Conservation (phyloP, 805 yeast species). For the Spathaspora gorwiae region DNA sequence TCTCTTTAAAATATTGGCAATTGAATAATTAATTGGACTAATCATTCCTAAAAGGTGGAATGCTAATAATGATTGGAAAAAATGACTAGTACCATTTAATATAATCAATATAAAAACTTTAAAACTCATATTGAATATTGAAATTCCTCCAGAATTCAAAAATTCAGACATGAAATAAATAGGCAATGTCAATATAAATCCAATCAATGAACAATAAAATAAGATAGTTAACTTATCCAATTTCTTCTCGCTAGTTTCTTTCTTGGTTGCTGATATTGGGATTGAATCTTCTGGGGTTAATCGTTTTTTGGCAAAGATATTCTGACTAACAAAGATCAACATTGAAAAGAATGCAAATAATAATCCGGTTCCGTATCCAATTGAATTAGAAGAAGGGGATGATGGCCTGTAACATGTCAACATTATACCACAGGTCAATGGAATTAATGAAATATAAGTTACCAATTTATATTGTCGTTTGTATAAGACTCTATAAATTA, state of each 20-base stretch:
- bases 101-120: conserved; percentile 37
- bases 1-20: conserved; percentile 72
- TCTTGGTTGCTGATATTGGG: background rate
- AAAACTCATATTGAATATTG: conserved; percentile 27
- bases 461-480: conserved; percentile 50
- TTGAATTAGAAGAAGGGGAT: conserved; percentile 4
- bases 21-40: conserved; percentile 73
- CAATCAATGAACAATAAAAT: conserved; percentile 66
- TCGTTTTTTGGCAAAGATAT: conserved; percentile 73
- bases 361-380: conserved; percentile 34
- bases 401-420: conserved; percentile 53
- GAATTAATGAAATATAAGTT: conserved; percentile 76
- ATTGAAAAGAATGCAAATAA: conserved; percentile 50
- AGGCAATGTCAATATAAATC: conserved; percentile 64
- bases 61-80: conserved; percentile 67
- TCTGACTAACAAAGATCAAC: conserved; percentile 72
- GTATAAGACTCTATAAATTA: conserved; percentile 64
- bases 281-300: conserved; percentile 42
- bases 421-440: conserved; percentile 82
- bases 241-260: conserved; percentile 26
- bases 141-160: conserved; percentile 19
- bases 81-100: conserved; percentile 67
- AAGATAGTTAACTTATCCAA: conserved; percentile 68
- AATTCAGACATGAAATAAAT: conserved; percentile 58
- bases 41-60: conserved; percentile 70